Percentiles rank a stretch among this genome's conserved stretches.
These are phyloP conservation scores for Eimeria zaria DNA, from an alignment of 169 alveolate genomes.

Conservation along the genomic window DNA sequence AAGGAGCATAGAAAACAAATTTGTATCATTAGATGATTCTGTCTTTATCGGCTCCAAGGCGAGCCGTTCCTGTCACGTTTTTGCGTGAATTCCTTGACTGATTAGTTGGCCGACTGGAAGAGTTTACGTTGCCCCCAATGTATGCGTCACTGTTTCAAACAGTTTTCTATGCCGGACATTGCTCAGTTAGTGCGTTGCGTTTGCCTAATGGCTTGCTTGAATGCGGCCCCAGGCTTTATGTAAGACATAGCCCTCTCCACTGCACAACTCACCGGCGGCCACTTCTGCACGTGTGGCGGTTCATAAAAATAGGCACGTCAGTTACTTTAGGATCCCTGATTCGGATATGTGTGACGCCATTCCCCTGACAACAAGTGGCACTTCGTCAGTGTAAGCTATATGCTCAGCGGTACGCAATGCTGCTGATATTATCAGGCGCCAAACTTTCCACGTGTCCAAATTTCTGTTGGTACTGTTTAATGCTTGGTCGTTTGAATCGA, in stretches of 20 bases:
- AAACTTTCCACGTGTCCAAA: background rate
- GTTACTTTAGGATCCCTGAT: background rate
- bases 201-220: background rate
- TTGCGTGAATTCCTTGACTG: background rate
- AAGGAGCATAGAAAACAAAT: too few relatives aligned
- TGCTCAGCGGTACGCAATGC: background rate
- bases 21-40: too few relatives aligned
- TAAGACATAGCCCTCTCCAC: background rate
- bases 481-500: background rate
- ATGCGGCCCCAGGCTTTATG: background rate
- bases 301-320: background rate
- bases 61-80: too few relatives aligned
- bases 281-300: background rate
- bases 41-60: too few relatives aligned
- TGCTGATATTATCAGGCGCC: background rate
- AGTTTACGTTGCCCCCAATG: background rate
- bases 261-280: background rate
- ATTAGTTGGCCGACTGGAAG: background rate
- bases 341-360: background rate
- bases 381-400: background rate
- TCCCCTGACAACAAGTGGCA: background rate
- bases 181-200: background rate
- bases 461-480: background rate
- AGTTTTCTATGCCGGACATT: background rate
- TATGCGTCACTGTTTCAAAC: background rate